Percentiles rank a stretch among this genome's conserved stretches.
phyloP scores from a whole-genome alignment of 2,329 filamentous ascomycete species.

The Diaporthe capsici region DNA sequence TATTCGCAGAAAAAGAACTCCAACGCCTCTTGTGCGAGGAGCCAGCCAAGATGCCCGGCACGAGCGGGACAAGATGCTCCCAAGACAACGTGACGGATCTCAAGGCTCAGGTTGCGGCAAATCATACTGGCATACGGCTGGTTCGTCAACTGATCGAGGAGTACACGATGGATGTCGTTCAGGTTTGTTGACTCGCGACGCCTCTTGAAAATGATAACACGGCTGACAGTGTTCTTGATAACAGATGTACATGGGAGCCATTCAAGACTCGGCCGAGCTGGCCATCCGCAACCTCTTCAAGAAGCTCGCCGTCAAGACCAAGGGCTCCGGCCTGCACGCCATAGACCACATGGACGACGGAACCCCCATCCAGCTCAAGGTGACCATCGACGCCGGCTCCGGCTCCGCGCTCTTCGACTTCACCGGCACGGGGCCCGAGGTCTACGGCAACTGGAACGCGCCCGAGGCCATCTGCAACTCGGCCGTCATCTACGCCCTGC shows the following conservation, averaged over 20 bases:
- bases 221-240: too few species aligned
- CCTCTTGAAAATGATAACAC: too few species aligned
- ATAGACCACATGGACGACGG: slow-evolving; percentile 55
- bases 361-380: slow-evolving; percentile 50
- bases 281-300: slow-evolving; percentile 51
- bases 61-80: slow-evolving; percentile 53
- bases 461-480: slow-evolving; percentile 43
- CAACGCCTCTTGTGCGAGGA: slow-evolving; percentile 16
- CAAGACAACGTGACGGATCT: slow-evolving; percentile 59
- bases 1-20: slow-evolving; percentile 52
- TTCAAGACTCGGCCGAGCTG: slow-evolving; percentile 57
- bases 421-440: slow-evolving; percentile 50
- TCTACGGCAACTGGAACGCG: slow-evolving; percentile 52
- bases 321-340: slow-evolving; percentile 44
- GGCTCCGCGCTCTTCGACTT: slow-evolving; percentile 52
- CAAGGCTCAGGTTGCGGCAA: slow-evolving; percentile 59
- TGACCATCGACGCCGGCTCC: slow-evolving; percentile 47
- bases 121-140: slow-evolving; percentile 55
- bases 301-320: slow-evolving; percentile 61
- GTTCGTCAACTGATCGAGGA: slow-evolving; percentile 53
- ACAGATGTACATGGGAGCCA: slow-evolving; percentile 54
- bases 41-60: slow-evolving; percentile 48
- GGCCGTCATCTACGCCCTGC: slow-evolving; percentile 54
- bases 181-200: slow-evolving; percentile 32
- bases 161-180: slow-evolving; percentile 50